These are phyloP conservation scores for Cercospora citrullina DNA, from an alignment of 2,329 filamentous ascomycete species.

Conservation along the genomic window DNA sequence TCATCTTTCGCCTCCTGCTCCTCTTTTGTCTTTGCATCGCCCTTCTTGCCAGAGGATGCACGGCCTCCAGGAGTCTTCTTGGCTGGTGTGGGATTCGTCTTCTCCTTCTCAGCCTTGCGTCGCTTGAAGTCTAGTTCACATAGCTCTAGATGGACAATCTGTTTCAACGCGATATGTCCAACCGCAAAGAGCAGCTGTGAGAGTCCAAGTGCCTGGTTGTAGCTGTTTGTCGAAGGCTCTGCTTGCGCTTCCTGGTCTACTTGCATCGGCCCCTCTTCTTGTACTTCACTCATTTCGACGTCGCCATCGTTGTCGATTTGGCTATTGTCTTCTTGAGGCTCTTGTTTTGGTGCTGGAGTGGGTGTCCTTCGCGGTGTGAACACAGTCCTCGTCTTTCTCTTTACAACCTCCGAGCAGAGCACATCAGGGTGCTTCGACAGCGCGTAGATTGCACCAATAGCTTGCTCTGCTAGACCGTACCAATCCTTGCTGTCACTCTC, in stretches of 20 bases:
- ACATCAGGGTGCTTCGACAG: constrained; percentile 92
- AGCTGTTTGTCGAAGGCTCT: constrained; percentile 25
- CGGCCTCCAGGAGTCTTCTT: constrained; percentile 38
- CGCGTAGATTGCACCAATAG: constrained; percentile 91
- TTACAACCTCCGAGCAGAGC: constrained; percentile 85
- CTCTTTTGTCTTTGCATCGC: constrained; percentile 51
- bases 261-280: constrained; percentile 25
- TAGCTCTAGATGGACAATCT: constrained; percentile 97
- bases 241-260: constrained; percentile 27
- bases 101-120: constrained; percentile 86
- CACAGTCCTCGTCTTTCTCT: constrained; percentile 80
- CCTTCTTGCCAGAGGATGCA: constrained; percentile 41
- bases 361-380: constrained; percentile 60
- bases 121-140: constrained; percentile 98
- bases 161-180: constrained; percentile 95
- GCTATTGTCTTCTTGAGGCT: constrained; percentile 28
- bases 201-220: constrained; percentile 62
- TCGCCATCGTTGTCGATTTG: constrained; percentile 40
- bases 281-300: constrained; percentile 42
- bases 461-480: constrained; percentile 90
- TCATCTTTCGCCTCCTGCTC: constrained; percentile 73
- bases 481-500: constrained; percentile 90
- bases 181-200: constrained; percentile 94
- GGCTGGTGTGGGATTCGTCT: constrained; percentile 47
- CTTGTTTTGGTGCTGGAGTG: constrained; percentile 31